Base-by-base conservation (phyloP, 164 flowering plant species). In the Tetrastigma voinierianum region DNA sequence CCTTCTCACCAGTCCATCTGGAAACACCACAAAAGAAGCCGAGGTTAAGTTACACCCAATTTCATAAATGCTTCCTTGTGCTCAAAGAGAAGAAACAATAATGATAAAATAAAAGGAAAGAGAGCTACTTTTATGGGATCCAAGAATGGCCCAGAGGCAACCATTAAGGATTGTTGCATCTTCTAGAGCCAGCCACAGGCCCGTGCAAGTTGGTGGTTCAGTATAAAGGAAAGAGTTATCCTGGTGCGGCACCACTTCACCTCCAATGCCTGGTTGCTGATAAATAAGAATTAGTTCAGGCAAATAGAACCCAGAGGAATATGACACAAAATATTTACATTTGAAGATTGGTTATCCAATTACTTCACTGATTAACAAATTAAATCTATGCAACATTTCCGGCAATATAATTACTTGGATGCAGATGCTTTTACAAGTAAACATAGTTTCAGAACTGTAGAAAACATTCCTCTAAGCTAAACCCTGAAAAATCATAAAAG, bases 191-290 rank as follows among this genome's bases (percentile, higher is more conserved):
- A 96, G 78, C 98, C 99, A 90, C 46, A 96, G 78, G 32, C 98
- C 98, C 0, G 90, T 90, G 79, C 99, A 96, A 47, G 95, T 88
- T 67, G 84, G 45, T 21, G 99, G 98, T 52, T 90, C 88, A 25
- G 99, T 93, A 66, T 80, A 84, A 14, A 96, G 86, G 78, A 96
- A 92, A 8, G 98, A 93, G 69, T 93, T 96, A 72, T 93, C 97
- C 78, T 96, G 98, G 76, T 96, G 99, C 6, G 96, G 98, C 67
- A 89, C 94, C 13, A 93, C 99, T 80, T 93, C 98, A 46, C 97
- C 98, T 63, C 99, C 98, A 71, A 96, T 96, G 57, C 98, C 98
- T 2, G 98, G 99, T 96, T 96, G 99, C 97, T 93, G 93, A 20
- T 60, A 64, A 74, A 65, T 19, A 61, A 68, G 68, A 69, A 32